Evolutionary conservation across 805 yeast genomes (phyloP), one percentile per base, ranked within the genome.

Genomic region (Lipomyces orientalis): DNA sequence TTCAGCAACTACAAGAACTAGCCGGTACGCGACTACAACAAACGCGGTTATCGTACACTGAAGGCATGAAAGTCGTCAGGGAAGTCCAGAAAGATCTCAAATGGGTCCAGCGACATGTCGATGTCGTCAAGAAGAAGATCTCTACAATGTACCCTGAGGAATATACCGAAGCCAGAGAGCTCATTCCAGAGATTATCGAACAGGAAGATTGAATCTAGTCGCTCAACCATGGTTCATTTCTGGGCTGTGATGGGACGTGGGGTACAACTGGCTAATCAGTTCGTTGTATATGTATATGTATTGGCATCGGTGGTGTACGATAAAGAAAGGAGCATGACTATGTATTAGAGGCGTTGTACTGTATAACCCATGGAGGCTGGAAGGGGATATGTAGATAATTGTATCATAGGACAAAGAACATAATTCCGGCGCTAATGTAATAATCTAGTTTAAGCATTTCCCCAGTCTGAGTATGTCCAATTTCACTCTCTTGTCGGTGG

Each of bases 31-130:
- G 64, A 56, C 49, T 69, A 12, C 54, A 57, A 22, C 62, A 69
- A 37, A 64, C 65, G 6, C 49, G 71, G 29, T 59, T 60, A 7
- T 58, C 71, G 33, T 69, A 56, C 46, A 64, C 59, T 29, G 71
- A 61, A 9, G 72, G 72, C 9, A 43, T 69, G 61, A 58, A 59
- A 29, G 57, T 58, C 33, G 49, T 69, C 12, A 39, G 64, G n/a
- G 68, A 69, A 33, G 68, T 69, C 10, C 72, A 69, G 52, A 67
- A 64, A 31, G 72, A 69, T 57, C 64, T 69, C 54, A 64, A 54
- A 34, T 69, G 72, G 72, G 72, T 67, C 29, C 72, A 69, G 58
- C 58, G 62, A 43, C 72, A 67, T 35, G 68, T 64, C 16, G 70
- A 69, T 31, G 43, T 51, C 5, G 54, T 69, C 31, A 69, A 69